Evolutionary conservation across 2,329 filamentous ascomycete genomes (phyloP), one percentile per base, ranked within the genome.

Genomic region (Colletotrichum graminicola): DNA sequence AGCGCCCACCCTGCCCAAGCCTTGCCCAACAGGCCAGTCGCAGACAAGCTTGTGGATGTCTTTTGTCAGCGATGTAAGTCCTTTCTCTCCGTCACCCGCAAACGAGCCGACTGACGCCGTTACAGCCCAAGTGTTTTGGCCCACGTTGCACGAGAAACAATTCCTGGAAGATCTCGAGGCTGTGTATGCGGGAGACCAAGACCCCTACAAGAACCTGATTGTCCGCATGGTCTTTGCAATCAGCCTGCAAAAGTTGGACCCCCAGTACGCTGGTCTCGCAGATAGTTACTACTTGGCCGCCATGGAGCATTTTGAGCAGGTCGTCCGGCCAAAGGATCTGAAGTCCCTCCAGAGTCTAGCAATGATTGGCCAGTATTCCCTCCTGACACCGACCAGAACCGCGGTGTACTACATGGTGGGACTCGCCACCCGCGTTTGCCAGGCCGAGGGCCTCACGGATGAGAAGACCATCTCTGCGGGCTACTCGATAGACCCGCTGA

Each of bases 231-330:
- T 98, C 64, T 91, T 98, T 77, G 95, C 96, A 39, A 97, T 98
- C 77, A 95, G 94, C 79, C 89, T 98, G 81, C 95, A 98, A 81
- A 97, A 97, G 80, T 87, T 98, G 77, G 94, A 95, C 78, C 89
- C 92, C 0, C 91, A 93, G 74, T 98, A 96, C 80, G 94, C 95
- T n/a, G 95, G 95, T 32, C 85, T 98, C 36, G 95, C 96, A 39
- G 95, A 98, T 81, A 95, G 94, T 78, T 98, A 97, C 82, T 98
- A 98, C 78, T 87, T 98, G 29, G 93, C 95, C 32, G 95, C 95
- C 6, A 91, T 98, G 83, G 90, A 92, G 73, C 91, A 91, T 76
- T 90, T 98, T 73, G 93, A 98, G 79, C 90, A 90, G 3, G 91
- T 97, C 14, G 88, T 98, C 66, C 91, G 91, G 64, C 91, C 92